phyloP scores from a whole-genome alignment of 805 yeast genomes.

The Candida boleticola region DNA sequence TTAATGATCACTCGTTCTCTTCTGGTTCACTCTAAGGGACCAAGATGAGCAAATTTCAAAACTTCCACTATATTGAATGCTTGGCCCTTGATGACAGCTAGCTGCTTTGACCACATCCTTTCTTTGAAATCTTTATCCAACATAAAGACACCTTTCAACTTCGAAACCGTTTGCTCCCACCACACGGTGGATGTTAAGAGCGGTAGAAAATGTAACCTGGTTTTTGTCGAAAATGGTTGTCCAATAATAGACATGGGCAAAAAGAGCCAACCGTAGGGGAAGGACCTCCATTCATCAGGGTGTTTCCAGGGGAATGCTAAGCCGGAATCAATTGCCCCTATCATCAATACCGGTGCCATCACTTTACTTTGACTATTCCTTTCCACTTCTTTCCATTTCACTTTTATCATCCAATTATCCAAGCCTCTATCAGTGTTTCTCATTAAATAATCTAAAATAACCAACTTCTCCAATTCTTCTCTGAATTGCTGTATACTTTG shows the following conservation, averaged over 20 bases:
- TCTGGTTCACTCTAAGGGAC: constrained; percentile 66
- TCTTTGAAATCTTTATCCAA: constrained; percentile 62
- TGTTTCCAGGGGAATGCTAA: constrained; percentile 79
- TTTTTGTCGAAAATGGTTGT: constrained; percentile 43
- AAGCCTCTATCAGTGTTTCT: constrained; percentile 73
- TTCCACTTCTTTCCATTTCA: constrained; percentile 37
- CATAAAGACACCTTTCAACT: constrained; percentile 37
- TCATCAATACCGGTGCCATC: constrained; percentile 38
- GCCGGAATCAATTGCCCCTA: constrained; percentile 78
- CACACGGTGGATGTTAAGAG: constrained; percentile 58
- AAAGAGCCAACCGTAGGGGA: constrained; percentile 77
- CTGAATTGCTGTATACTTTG: constrained; percentile 49
- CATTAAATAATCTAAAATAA: constrained; percentile 68
- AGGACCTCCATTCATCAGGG: constrained; percentile 79
- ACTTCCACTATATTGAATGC: constrained; percentile 74
- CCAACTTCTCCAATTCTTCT: constrained; percentile 64
- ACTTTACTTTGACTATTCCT: constrained; percentile 10
- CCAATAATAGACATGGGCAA: constrained; percentile 55
- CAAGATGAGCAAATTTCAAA: constrained; percentile 53
- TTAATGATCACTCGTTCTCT: constrained; percentile 54
- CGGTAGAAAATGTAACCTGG: constrained; percentile 57
- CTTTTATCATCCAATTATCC: constrained; percentile 75
- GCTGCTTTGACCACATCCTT: constrained; percentile 64
- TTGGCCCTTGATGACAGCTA: constrained; percentile 74
- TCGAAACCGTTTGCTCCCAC: constrained; percentile 68